Base-by-base conservation (phyloP, 257 asterid genomes). In the Anisodus tanguticus region DNA sequence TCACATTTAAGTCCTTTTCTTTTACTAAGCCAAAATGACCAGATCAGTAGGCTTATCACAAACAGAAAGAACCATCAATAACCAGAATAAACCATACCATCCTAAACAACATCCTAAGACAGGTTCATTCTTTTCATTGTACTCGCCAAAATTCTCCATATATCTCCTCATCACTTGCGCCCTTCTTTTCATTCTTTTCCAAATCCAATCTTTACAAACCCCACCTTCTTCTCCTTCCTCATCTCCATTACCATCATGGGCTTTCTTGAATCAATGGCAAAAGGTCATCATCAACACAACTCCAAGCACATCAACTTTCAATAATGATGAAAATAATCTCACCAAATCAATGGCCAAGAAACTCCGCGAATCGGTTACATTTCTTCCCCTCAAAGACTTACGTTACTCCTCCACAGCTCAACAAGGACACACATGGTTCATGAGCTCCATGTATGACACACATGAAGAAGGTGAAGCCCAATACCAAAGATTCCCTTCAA, bases 351-450 rank as follows among this genome's bases (percentile, higher is more conserved):
- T 78, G 86, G 53, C 87, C 67, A 57, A 87, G n/a, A 91, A 85
- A 58, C 91, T 93, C 16, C 69, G 89, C 1, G 89, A 85, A 2
- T 13, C 94, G 0, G 90, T 94, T 74, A 90, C 94, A 8, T 94
- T 94, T 71, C 95, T 94, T 51, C 97, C 97, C 1, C 81, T 92
- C 26, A 94, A 94, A 82, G 98, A 94, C 86, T 69, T 91, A 13
- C 90, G 95, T 4, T 94, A 85, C 68, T 57, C 95, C 6, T n/a
- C 55, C 9, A 54, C 81, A 2, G 87, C 98, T 67, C 90, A 85
- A 83, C 81, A 85, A 74, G 98, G 95, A 10, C 94, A 94, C 92
- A 94, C 98, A 0, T 92, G 98, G 98, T 94, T 94, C 94, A 94
- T 94, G 98, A 94, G 98, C 84, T 91, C 97, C 68, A 17, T 90